Conservation (phyloP, 2,329 filamentous ascomycete genomes). For the Trichoderma citrinoviride region DNA sequence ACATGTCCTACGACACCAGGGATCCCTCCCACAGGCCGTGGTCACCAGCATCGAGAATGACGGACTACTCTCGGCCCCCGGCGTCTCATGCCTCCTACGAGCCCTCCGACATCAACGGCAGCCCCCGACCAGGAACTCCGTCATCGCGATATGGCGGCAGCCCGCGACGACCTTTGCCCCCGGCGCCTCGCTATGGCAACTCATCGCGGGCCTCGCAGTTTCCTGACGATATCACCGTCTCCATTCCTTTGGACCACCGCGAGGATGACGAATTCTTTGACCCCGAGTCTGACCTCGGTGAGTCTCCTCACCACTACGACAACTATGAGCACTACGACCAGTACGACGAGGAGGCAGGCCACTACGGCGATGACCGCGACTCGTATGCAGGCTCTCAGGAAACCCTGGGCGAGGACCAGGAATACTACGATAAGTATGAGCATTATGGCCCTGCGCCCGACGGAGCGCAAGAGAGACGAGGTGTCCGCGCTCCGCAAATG, state of each 20-base stretch:
- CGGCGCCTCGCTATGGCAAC: constrained; percentile 76
- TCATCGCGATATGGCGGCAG: constrained; percentile 86
- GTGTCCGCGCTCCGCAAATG: constrained; percentile 83
- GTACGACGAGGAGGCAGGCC: constrained; percentile 62
- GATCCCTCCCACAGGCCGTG: constrained; percentile 55
- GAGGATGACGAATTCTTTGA: constrained; percentile 71
- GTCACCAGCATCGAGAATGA: constrained; percentile 50
- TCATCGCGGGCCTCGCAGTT: constrained; percentile 52
- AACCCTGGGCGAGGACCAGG: constrained; percentile 50
- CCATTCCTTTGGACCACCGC: constrained; percentile 62
- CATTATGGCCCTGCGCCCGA: constrained; percentile 86
- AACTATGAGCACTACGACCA: constrained; percentile 31
- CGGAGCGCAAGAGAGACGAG: constrained; percentile 81
- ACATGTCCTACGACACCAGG: constrained; percentile 54
- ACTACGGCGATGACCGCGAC: constrained; percentile 49
- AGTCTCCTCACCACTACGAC: constrained; percentile 41
- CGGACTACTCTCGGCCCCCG: constrained; percentile 69
- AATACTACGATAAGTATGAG: constrained; percentile 58
- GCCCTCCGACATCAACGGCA: constrained; percentile 83
- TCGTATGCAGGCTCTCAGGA: constrained; percentile 57
- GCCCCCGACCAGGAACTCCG: constrained; percentile 83
- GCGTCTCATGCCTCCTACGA: constrained; percentile 74
- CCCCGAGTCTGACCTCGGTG: constrained; percentile 53
- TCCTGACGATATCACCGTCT: constrained; percentile 66
- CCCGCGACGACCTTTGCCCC: constrained; percentile 80